phyloP scores from a whole-genome alignment of 2,329 filamentous ascomycete genomes.

The Emmonsia crescens region DNA sequence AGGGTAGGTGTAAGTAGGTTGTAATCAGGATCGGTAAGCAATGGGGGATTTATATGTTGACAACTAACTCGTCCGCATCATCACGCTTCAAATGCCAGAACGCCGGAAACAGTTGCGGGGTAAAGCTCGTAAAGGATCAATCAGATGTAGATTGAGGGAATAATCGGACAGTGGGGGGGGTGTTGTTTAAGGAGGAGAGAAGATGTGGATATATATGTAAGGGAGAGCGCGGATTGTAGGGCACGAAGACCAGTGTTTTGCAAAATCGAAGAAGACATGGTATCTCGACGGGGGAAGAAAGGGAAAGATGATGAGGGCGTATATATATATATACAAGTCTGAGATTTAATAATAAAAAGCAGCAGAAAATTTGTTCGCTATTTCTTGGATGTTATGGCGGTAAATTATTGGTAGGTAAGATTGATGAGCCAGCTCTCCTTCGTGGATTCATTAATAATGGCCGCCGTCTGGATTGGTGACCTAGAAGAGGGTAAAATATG shows the following conservation, averaged over 20 bases:
- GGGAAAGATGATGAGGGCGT: neutral
- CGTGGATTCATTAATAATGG: constrained; percentile 5
- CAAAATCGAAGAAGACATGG: neutral
- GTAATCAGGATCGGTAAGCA: neutral
- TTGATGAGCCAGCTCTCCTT: constrained; percentile 1
- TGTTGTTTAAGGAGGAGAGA: neutral
- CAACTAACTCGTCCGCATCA: constrained; percentile 6
- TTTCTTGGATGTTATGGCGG: neutral
- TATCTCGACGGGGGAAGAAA: constrained; percentile 1
- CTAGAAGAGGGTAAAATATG: constrained; percentile 2
- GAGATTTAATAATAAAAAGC: neutral
- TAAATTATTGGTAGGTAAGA: neutral
- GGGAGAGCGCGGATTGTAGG: neutral
- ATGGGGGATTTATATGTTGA: constrained; percentile 1
- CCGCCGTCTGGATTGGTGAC: constrained; percentile 13
- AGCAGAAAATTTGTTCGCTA: neutral
- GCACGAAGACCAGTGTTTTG: neutral
- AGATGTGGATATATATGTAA: neutral
- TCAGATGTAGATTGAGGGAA: neutral
- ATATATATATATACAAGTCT: neutral
- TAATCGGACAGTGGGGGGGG: neutral
- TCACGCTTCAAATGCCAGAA: constrained; percentile 7
- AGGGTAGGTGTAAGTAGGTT: neutral
- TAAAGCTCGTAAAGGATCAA: constrained; percentile 3
- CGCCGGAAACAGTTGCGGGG: neutral